These are phyloP conservation scores for Farysia itapuensis DNA, from an alignment of 1,284 basidiomycete species.

Conservation along the genomic window DNA sequence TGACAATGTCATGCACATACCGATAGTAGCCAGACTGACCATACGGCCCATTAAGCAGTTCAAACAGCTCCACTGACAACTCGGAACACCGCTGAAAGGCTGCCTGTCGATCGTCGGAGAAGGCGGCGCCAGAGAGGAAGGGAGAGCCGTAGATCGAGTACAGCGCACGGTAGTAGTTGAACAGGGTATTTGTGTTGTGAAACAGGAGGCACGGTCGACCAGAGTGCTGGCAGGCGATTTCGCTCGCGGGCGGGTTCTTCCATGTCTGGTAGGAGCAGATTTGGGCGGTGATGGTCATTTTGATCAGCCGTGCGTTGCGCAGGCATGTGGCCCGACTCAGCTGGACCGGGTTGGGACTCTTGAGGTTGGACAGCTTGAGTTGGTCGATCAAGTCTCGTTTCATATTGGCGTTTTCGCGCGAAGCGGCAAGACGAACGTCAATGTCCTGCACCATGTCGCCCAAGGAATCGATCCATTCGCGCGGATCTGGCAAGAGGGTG, in stretches of 20 bases:
- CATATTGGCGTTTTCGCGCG: slow-evolving; percentile 40
- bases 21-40: slow-evolving; percentile 35
- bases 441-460: slow-evolving; percentile 42
- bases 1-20: slow-evolving; percentile 41
- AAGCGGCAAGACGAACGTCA: slow-evolving; percentile 37
- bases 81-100: slow-evolving; percentile 38
- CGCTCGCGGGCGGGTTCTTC: slow-evolving; percentile 37
- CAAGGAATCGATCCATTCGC: slow-evolving; percentile 39
- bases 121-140: slow-evolving; percentile 14
- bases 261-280: slow-evolving; percentile 21
- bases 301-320: slow-evolving; percentile 36
- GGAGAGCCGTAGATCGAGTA: slow-evolving; percentile 41
- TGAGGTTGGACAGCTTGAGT: slow-evolving; percentile 29
- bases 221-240: slow-evolving; percentile 35
- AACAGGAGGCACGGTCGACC: slow-evolving; percentile 36
- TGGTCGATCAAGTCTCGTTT: slow-evolving; percentile 35
- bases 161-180: slow-evolving; percentile 40
- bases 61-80: slow-evolving; percentile 35
- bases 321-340: slow-evolving; percentile 35
- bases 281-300: slow-evolving; percentile 39
- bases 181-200: slow-evolving; percentile 38
- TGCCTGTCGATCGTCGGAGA: slow-evolving; percentile 26
- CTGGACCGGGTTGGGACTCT: slow-evolving; percentile 19
- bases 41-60: slow-evolving; percentile 33
- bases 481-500: slow-evolving; percentile 25